A percentile compares a stretch with the other conserved stretches of the same genome.
Evolutionary conservation across 345 rosid genomes (phyloP).

Genomic region (Gossypium sturtianum): DNA sequence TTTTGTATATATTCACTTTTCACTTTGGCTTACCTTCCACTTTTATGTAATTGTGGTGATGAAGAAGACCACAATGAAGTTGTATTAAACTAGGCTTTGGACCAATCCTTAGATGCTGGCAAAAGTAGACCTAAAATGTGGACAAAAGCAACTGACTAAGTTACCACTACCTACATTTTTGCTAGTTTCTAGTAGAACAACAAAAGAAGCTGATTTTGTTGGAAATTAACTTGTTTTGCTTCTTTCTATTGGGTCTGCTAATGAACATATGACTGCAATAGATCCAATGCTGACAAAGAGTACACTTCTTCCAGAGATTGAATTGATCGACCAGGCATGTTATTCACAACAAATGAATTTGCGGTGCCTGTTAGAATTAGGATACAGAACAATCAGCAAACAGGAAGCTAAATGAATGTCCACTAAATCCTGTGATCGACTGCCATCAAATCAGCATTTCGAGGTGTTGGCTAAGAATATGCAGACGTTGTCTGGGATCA

Average conservation of each 20-base stretch:
- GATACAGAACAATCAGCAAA: not conserved
- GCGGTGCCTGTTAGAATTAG: not conserved
- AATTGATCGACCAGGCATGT: not conserved
- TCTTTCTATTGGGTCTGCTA: not conserved
- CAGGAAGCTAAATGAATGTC: not conserved
- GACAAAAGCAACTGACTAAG: slow-evolving; percentile 1
- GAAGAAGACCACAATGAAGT: not conserved
- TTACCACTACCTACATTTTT: not conserved
- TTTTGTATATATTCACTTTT: not conserved
- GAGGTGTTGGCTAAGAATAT: not conserved
- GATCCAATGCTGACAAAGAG: not conserved
- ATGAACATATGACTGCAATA: not conserved
- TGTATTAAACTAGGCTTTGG: not conserved
- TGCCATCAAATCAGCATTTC: not conserved
- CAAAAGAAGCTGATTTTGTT: not conserved
- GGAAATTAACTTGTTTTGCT: not conserved
- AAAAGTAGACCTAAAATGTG: not conserved
- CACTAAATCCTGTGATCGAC: not conserved
- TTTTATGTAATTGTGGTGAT: not conserved
- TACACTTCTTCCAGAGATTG: not conserved
- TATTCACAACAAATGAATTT: not conserved
- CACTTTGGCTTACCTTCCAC: not conserved
- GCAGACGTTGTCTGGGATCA: too few species aligned
- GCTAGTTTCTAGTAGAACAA: not conserved
- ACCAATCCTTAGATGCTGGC: not conserved